Evolutionary conservation across 805 yeast species (phyloP).

Genomic region (Ogataea ganodermae): DNA sequence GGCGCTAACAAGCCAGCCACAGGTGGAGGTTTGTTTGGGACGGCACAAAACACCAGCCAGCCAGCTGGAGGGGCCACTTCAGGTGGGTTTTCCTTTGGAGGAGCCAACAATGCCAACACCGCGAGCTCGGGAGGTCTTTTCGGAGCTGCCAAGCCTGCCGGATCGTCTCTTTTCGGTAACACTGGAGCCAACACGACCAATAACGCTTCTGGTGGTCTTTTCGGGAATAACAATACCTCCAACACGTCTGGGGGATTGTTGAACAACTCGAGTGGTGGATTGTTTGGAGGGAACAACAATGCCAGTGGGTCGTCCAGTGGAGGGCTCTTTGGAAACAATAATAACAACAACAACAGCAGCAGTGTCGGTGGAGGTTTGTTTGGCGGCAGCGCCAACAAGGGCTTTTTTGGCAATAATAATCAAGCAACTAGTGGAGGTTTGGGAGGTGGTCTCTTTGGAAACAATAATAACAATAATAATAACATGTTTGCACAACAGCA

Average conservation of each 20-base stretch:
- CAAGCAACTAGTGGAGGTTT: constrained; percentile 19
- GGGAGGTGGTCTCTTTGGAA: not conserved
- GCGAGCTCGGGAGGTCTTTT: constrained; percentile 6
- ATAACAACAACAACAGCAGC: constrained; percentile 12
- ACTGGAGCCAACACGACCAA: constrained; percentile 12
- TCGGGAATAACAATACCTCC: constrained; percentile 24
- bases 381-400: constrained; percentile 15
- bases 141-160: constrained; percentile 8
- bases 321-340: constrained; percentile 25
- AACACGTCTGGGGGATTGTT: not conserved
- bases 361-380: constrained; percentile 10
- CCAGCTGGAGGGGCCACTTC: not conserved
- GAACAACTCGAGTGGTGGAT: not conserved
- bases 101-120: constrained; percentile 10
- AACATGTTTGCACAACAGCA: not conserved
- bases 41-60: constrained; percentile 1
- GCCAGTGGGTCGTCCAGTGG: constrained; percentile 5
- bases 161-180: constrained; percentile 2
- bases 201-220: constrained; percentile 27
- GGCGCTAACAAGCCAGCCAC: constrained; percentile 16
- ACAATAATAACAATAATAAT: not conserved
- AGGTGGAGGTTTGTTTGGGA: constrained; percentile 13
- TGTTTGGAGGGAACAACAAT: not conserved
- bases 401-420: constrained; percentile 14
- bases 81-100: constrained; percentile 13